Evolutionary conservation across 768 basidiomycete genomes (phyloP), one percentile per base, ranked within the genome.

Genomic region (Pleurotus salmoneostramineus): DNA sequence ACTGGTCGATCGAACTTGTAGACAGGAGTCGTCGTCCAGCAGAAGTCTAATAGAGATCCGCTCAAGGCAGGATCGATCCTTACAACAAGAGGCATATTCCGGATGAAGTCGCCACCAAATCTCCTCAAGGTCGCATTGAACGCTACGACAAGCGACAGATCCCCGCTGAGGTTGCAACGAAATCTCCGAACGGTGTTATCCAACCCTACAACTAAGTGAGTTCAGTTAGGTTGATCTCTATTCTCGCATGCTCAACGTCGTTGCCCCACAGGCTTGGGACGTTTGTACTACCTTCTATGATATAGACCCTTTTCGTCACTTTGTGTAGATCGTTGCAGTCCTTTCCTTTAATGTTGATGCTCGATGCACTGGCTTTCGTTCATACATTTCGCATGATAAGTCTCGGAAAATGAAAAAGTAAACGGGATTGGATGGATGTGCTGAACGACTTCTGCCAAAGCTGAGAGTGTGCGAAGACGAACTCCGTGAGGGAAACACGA

Each of bases 1-100:
- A n/a, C n/a, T n/a, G n/a, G n/a, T n/a, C n/a, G 10, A 56, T 69
- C 42, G 60, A 61, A 33, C 62, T 50, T 10, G 65, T 64, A 48
- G 14, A 50, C 17, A 60, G 56, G 40, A 15, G 54, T 2, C 56
- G 54, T 15, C 60, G 65, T 14, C 62, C 62, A 5, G 67, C 58
- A 6, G 68, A 77, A 56, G 47, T 61, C 3, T 37, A 76, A 0
- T 68, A 72, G 37, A 76, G 71, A 49, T 67, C 78, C 1, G 64
- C 66, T 7, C 58, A 69, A 6, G 77, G 77, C 11, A 52, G 59
- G 4, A 65, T 78, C 42, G 65, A 62, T 35, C 62, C 56, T 1
- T 75, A 73, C 62, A n/a, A 11, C 47, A 62, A 57, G 36, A 58
- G 58, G 31, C 46, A 57, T 40, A 54, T 59, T 6, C 58, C 58